A percentile compares a stretch with the other conserved stretches of the same genome.
Evolutionary conservation across 257 asterid genomes (phyloP).

Genomic region (Nemophila menziesii): DNA sequence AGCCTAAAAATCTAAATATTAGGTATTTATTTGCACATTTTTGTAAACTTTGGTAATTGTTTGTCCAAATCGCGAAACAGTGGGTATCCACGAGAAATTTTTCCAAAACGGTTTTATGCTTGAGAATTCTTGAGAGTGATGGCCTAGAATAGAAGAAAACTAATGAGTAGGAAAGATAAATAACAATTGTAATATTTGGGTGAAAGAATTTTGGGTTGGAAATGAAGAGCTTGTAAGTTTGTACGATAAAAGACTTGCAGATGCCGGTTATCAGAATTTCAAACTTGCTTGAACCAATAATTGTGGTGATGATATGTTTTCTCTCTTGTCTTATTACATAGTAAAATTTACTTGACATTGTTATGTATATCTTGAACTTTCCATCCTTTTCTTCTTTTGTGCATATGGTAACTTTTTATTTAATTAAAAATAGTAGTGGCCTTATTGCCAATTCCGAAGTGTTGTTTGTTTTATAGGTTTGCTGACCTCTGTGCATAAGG

Average conservation of each 20-base stretch:
- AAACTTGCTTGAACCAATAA: slow-evolving; percentile 93
- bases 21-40: too few relatives aligned
- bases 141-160: too few relatives aligned
- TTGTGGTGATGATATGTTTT: slow-evolving; percentile 83
- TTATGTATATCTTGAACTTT: neutral
- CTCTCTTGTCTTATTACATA: neutral
- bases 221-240: slow-evolving; percentile 82
- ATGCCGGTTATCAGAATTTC: slow-evolving; percentile 77
- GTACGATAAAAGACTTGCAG: slow-evolving; percentile 85
- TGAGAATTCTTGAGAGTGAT: too few relatives aligned
- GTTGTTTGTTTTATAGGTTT: slow-evolving; percentile 39
- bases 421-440: too few relatives aligned
- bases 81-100: too few relatives aligned
- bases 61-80: too few relatives aligned
- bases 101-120: too few relatives aligned
- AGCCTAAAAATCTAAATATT: too few relatives aligned
- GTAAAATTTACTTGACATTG: neutral
- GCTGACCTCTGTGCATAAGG: slow-evolving; percentile 85
- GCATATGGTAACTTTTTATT: too few relatives aligned
- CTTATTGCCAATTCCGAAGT: slow-evolving; percentile 2
- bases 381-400: neutral
- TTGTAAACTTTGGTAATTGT: too few relatives aligned
- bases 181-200: slow-evolving; percentile 1
- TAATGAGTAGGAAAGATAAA: too few relatives aligned
- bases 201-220: slow-evolving; percentile 96